Conservation (phyloP, 2,329 filamentous ascomycete species). For the Colletotrichum falcatum region DNA sequence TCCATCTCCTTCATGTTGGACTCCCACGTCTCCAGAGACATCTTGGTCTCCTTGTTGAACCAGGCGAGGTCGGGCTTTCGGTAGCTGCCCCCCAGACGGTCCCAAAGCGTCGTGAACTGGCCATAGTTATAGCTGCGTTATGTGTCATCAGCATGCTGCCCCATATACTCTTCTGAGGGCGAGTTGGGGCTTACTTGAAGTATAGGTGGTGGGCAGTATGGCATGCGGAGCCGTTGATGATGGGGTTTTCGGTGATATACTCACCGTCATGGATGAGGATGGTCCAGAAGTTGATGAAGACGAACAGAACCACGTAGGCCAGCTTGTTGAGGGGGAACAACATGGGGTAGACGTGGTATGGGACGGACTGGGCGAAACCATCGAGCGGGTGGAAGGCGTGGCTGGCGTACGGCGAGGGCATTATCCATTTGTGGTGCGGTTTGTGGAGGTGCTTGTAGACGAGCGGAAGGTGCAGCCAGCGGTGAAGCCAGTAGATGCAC, state of each 20-base stretch:
- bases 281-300: constrained; percentile 97
- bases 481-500: constrained; percentile 92
- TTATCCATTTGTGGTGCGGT: constrained; percentile 99
- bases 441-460: constrained; percentile 94
- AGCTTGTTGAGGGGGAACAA: constrained; percentile 93
- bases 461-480: constrained; percentile 81
- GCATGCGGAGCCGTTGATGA: constrained; percentile 95
- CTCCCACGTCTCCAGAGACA: constrained; percentile 75
- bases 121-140: constrained; percentile 80
- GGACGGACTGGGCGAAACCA: constrained; percentile 87
- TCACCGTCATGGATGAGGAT: constrained; percentile 97
- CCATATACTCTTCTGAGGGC: neutral
- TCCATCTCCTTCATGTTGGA: constrained; percentile 72
- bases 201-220: constrained; percentile 81
- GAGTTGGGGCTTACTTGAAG: constrained; percentile 38
- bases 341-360: constrained; percentile 94
- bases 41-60: constrained; percentile 77
- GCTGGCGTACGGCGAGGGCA: constrained; percentile 93
- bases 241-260: constrained; percentile 88
- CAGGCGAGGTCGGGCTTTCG: constrained; percentile 78
- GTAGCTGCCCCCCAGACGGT: constrained; percentile 78
- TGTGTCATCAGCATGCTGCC: neutral
- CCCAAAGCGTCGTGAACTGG: constrained; percentile 82
- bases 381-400: constrained; percentile 96
- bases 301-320: constrained; percentile 86